Percentiles rank a stretch among this genome's conserved stretches.
phyloP scores from a whole-genome alignment of 83 land plant genomes.

The Diphasiastrum complanatum region DNA sequence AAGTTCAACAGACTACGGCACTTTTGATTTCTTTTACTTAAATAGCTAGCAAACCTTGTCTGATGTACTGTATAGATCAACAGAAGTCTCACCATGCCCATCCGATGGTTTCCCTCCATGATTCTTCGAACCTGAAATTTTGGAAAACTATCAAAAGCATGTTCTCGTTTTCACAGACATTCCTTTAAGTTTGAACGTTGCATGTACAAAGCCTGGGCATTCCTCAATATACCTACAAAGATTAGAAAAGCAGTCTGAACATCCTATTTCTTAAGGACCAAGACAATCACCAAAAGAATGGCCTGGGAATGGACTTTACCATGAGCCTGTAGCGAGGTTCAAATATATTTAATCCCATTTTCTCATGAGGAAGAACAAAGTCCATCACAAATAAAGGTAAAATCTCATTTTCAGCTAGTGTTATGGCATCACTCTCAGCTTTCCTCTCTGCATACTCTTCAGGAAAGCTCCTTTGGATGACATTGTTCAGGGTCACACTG shows the following conservation, averaged over 20 bases:
- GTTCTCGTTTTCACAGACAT: too few species aligned
- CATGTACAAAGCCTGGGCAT: too few species aligned
- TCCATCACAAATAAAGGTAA: slow-evolving; percentile 98
- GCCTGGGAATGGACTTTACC: slow-evolving; percentile 32
- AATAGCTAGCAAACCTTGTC: not conserved
- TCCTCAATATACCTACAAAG: too few species aligned
- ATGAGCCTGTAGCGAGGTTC: slow-evolving; percentile 98
- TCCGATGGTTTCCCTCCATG: slow-evolving; percentile 96
- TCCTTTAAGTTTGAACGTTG: too few species aligned
- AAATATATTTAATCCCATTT: slow-evolving; percentile 77
- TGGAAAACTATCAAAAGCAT: slow-evolving; percentile 1
- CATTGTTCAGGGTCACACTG: slow-evolving; percentile 93
- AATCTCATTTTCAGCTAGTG: slow-evolving; percentile 53
- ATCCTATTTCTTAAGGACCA: too few species aligned
- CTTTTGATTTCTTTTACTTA: not conserved
- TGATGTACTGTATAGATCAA: not conserved
- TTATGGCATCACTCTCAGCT: slow-evolving; percentile 57
- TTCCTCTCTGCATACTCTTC: slow-evolving; percentile 88
- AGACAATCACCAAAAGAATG: not conserved
- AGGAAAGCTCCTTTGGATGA: slow-evolving; percentile 79
- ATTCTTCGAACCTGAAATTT: slow-evolving; percentile 71
- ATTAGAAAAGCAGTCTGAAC: too few species aligned
- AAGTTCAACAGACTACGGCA: slow-evolving; percentile 6
- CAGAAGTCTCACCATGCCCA: slow-evolving; percentile 85
- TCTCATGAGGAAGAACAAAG: slow-evolving; percentile 79